Base-by-base conservation (phyloP, 768 basidiomycete species). In the Tricholoma hemisulphureum region DNA sequence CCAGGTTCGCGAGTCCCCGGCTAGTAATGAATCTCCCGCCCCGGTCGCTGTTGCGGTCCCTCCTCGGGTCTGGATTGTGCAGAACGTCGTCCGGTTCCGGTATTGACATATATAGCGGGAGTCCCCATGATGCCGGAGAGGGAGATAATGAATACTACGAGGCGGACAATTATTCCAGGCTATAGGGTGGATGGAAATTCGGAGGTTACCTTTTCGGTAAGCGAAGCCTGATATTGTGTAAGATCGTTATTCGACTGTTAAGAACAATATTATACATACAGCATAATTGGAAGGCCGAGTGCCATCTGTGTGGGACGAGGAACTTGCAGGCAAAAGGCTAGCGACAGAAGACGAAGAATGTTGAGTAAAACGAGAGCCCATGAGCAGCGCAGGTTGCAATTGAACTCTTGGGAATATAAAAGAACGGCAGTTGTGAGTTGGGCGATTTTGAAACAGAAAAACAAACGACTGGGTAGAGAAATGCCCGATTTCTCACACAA, bases 1-100 rank as follows among this genome's bases (percentile, higher is more conserved):
- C 83, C 3, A 87, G 75, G 64, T 92, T 92, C 2, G 77, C 77
- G 43, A 89, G 61, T 8, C 89, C 90, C 58, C 89, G 76, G 9
- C 67, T 50, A 16, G 88, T 88, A 56, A 83, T 83, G 51, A 91
- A 77, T 49, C 76, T 74, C 2, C 87, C 87, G 8, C 83, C 81
- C 35, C 53, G 69, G 66, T 88, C 84, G n/a, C 75, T 77, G 63
- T 77, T 77, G 45, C 76, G 66, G 60, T 87, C 83, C 18, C 82
- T 75, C 29, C 66, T 73, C 3, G 84, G 81, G 68, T 86, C 81
- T 0, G 87, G 87, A 61, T 82, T 84, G 63, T 89, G 87, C 2
- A 89, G 75, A 51, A 77, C 71, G 64, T 89, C 87, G 60, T 89
- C 87, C 0, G 80, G 75, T 55, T 88, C 87, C n/a, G 77, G 75